Evolutionary conservation across 1,284 basidiomycete species (phyloP), one percentile per base, ranked within the genome.

Genomic region (Microstroma glucosiphilum): DNA sequence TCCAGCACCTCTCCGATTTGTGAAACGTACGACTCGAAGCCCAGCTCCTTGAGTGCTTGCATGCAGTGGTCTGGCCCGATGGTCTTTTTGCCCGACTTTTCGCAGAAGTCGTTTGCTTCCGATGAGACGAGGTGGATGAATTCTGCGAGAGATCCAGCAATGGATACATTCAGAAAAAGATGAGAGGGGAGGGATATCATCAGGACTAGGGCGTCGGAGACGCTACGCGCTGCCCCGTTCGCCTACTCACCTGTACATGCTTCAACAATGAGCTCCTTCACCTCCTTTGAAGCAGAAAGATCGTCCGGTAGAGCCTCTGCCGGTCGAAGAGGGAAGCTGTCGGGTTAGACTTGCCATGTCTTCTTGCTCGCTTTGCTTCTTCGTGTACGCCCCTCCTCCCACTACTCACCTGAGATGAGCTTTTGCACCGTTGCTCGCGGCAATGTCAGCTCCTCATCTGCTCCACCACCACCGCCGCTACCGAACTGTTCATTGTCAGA

Each of bases 11-110:
- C 89, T 77, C 94, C 88, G 6, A 96, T 91, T 71, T 96, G 92
- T 15, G 86, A 82, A 19, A 88, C 88, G 80, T 92, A 93, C 15
- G 85, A 84, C 70, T 92, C 89, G 72, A 93, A 94, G n/a, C 91
- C 92, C 19, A 94, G 85, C 56, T 88, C 86, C 89, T 92, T 91
- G 58, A 99, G 83, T 6, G 94, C 96, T 42, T 86, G 83, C 51
- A 96, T 88, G 56, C 98, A 93, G 78, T 99, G 94, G 76, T 99
- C 94, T 1, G 96, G 94, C 3, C 92, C 91, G 72, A 99, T 98
- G 0, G 94, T 99, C 83, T 98, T 99, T 83, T 97, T 97, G n/a
- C 90, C 89, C 75, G 93, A 92, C 79, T 91, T 88, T 77, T 98
- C 96, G 80, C 96, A 99, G 63, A 96, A 91, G 70, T 96, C 92